Base-by-base conservation (phyloP, 768 basidiomycete species). In the Phylloporus sp. region DNA sequence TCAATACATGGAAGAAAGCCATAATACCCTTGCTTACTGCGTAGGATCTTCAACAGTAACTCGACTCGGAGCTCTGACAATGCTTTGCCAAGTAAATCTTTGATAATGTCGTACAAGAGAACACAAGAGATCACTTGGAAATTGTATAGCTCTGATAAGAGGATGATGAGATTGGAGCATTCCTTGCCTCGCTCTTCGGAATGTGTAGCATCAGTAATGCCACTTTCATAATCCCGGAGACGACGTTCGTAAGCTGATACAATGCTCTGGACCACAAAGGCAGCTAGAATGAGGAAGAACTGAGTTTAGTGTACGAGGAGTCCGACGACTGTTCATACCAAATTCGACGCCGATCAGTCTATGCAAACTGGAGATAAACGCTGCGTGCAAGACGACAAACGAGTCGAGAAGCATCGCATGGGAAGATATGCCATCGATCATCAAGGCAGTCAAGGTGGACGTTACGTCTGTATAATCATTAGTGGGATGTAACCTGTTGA, bases 91-190 rank as follows among this genome's bases (percentile, higher is more conserved):
- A 98, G 73, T 41, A 98, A 77, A 13, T 77, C 75, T 8, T 88
- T 84, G 57, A 98, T 85, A 43, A 97, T 67, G 63, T 97, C 97
- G 70, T 93, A 98, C 42, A 97, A 72, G n/a, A 98, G 76, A 11
- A 86, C 72, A 50, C 85, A 91, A 3, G 91, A 91, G 47, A 98
- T 80, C 22, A 97, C 91, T 71, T 93, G 90, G 64, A 97, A 94
- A 65, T 97, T 97, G 74, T 97, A 98, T 18, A 99, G 73, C 65
- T 97, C 94, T 2, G 92, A 89, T 20, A 97, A 71, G 22, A 98
- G 79, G 1, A 91, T 81, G 36, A 95, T 78, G 29, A 99, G 71
- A 65, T 99, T 98, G 10, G 88, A 84, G 57, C 85, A 85, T 64
- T 95, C 91, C 70, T 98, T 99, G 27, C 92, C 90, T 6, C 72